Evolutionary conservation across 164 flowering plant species (phyloP), one percentile per base, ranked within the genome.

Genomic region (Nymphaea colorata): DNA sequence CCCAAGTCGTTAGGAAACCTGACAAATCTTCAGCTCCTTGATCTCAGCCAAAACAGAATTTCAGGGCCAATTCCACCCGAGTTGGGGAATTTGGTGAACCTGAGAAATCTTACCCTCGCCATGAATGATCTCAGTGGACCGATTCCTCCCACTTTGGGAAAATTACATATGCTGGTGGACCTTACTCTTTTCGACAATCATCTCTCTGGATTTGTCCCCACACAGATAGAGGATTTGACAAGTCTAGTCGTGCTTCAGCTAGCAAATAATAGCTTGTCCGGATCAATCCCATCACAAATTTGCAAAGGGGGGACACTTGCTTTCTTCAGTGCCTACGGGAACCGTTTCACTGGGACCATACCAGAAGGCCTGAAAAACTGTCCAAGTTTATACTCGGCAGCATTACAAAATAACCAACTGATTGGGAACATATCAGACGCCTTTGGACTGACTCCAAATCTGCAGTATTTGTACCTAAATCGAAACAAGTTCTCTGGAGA

Each of bases 381-480:
- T 44, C 36, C 17, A 16, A 67, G 42, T 6, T 67, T 67, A 43
- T 10, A 6, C 14, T 41, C 62, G 42, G 69, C 47, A 3, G 36
- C 43, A 42, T 42, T 66, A 3, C 41, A 41, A 7, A 2, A 59
- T 6, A 63, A 69, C 4, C 66, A 4, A 6, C n/a, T 63, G n/a
- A 18, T 16, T 11, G 80, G 70, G 8, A 64, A 75, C 70, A 74
- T 76, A 42, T 68, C 79, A 5, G 42, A 71, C 5, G 73, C 74
- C 36, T 81, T 77, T 64, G 82, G 77, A 11, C 65, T 75, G 10
- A 72, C 75, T 65, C 79, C 78, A 6, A 10, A 15, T 15, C 75
- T 81, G 7, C n/a, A 4, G 3, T 77, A 63, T 60, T 59, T 81
- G 43, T 16, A 67, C 41, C 66, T 81, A 5, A 70, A 71, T 14